Evolutionary conservation across 495 filamentous ascomycete species (phyloP).

Genomic region (Antarctomyces pellizariae): DNA sequence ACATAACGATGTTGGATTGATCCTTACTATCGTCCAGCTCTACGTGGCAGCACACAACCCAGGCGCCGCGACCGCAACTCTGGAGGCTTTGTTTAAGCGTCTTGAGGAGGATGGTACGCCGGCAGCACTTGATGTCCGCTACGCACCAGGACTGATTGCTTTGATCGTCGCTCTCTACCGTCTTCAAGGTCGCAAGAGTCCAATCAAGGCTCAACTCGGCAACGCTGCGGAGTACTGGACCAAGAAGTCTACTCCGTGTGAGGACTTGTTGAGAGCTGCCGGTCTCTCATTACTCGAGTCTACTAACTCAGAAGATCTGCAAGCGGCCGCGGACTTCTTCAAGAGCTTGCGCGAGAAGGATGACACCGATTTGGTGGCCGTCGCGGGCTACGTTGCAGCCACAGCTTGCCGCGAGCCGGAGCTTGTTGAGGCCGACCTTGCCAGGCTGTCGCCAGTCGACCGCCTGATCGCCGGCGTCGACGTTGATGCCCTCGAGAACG

Average conservation of each 20-base stretch:
- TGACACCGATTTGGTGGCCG: conserved; percentile 35
- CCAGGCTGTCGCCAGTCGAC: conserved; percentile 37
- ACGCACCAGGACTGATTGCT: conserved; percentile 70
- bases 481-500: conserved; percentile 41
- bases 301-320: conserved; percentile 35
- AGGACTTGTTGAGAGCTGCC: conserved; percentile 48
- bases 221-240: conserved; percentile 72
- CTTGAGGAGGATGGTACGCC: conserved; percentile 42
- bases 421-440: conserved; percentile 33
- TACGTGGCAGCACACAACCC: conserved; percentile 56
- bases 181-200: conserved; percentile 48
- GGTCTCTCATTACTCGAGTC: conserved; percentile 60
- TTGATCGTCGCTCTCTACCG: conserved; percentile 62
- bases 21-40: conserved; percentile 65
- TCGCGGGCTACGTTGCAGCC: conserved; percentile 67
- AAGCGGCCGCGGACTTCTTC: conserved; percentile 53
- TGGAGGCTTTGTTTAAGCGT: conserved; percentile 50
- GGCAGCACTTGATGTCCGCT: conserved; percentile 39
- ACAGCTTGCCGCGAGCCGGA: conserved; percentile 41
- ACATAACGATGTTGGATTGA: conserved; percentile 63
- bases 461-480: conserved; percentile 45
- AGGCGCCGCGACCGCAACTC: conserved; percentile 44
- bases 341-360: conserved; percentile 35
- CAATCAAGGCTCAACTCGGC: conserved; percentile 45
- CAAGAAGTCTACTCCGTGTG: conserved; percentile 21